Conservation (phyloP, 352 stramenopile species). For the Pythium chondricola region DNA sequence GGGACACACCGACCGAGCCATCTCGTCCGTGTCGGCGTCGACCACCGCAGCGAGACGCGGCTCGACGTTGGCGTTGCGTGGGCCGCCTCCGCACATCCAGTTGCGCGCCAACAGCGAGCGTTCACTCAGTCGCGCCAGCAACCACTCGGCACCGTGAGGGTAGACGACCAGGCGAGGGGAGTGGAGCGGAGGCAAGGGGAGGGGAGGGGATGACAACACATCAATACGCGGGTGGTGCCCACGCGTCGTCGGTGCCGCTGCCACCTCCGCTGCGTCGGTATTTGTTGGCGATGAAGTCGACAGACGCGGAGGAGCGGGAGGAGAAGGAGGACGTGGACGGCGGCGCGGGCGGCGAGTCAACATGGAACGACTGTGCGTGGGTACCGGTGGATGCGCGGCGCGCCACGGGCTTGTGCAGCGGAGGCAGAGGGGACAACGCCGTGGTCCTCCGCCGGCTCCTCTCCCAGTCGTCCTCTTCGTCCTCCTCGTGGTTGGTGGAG, state of each 20-base stretch:
- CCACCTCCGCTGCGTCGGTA: not conserved
- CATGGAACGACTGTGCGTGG: constrained; percentile 4
- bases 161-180: too few relatives aligned
- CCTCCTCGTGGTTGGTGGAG: constrained; percentile 18
- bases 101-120: constrained; percentile 8
- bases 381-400: not conserved
- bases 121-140: constrained; percentile 17
- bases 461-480: not conserved
- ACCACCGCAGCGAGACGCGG: not conserved
- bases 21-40: not conserved
- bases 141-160: constrained; percentile 9
- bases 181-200: too few relatives aligned
- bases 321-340: constrained; percentile 12
- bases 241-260: constrained; percentile 5
- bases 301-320: not conserved
- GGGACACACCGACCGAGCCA: constrained; percentile 7
- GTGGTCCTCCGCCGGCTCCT: not conserved
- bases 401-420: too few relatives aligned
- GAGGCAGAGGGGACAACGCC: constrained; percentile 10
- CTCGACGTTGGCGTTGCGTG: constrained; percentile 3
- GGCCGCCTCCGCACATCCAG: not conserved
- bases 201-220: too few relatives aligned
- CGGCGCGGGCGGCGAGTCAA: constrained; percentile 2
- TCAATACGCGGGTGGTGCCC: constrained; percentile 9
- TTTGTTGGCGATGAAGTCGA: not conserved